A percentile compares a stretch with the other conserved stretches of the same genome.
phyloP scores from a whole-genome alignment of 1,284 basidiomycete species.

The Malassezia furfur region DNA sequence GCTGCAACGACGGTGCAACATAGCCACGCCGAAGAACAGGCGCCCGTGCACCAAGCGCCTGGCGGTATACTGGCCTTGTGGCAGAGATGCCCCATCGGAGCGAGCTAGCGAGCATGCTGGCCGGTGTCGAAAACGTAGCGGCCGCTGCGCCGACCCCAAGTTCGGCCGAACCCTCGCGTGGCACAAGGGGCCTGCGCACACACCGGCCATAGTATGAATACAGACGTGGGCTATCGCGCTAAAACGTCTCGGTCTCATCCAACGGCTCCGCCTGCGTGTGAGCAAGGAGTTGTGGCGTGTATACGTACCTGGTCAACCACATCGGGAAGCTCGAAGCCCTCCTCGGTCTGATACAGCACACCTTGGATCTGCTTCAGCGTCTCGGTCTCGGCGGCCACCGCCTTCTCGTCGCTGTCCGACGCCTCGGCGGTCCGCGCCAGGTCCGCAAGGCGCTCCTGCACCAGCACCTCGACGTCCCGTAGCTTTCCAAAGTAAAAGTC shows the following conservation, averaged over 20 bases:
- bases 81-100: constrained; percentile 8
- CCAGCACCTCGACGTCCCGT: constrained; percentile 80
- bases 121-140: neutral
- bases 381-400: constrained; percentile 53
- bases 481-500: constrained; percentile 94
- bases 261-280: constrained; percentile 6
- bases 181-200: neutral
- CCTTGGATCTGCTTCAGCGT: constrained; percentile 76
- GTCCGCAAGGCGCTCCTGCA: constrained; percentile 50
- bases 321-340: constrained; percentile 47
- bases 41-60: neutral
- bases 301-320: constrained; percentile 15
- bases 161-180: neutral
- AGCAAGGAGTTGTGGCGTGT: no score
- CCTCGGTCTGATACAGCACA: constrained; percentile 84
- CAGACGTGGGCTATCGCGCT: neutral
- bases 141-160: neutral
- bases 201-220: neutral
- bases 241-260: constrained; percentile 17
- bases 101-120: constrained; percentile 7
- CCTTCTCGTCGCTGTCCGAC: constrained; percentile 17
- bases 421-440: neutral
- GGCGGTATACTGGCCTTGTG: neutral
- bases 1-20: neutral
- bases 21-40: neutral